Base-by-base conservation (phyloP, 108 stramenopile genomes). In the Ochromonas danica region DNA sequence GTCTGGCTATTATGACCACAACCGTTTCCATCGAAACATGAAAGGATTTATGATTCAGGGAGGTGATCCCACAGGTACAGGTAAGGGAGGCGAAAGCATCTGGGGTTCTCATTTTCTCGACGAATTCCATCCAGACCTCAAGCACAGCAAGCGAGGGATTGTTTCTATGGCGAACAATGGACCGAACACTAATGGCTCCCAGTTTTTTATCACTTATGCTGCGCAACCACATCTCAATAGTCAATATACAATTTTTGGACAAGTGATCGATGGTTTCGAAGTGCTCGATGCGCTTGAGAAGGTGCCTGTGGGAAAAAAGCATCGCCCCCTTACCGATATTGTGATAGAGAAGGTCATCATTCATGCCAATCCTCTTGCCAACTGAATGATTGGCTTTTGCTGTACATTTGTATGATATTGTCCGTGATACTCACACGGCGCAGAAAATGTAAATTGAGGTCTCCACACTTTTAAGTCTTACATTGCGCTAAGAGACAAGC, bases 341-440 rank as follows among this genome's bases (percentile, higher is more conserved):
- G 84, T 91, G 22, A 90, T 98, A 40, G 81, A 91, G 39, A 78
- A 80, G 10, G 87, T 98, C 39, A 96, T 92, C 0, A 96, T 98
- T 71, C 96, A 97, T 86, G 97, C 97, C 39, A 98, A 98, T 85
- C 97, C 97, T 1, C 77, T 96, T 67, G 95, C 95, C n/a, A n/a
- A n/a, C n/a, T n/a, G n/a, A n/a, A n/a, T n/a, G n/a, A n/a, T n/a
- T n/a, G n/a, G n/a, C n/a, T n/a, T n/a, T n/a, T n/a, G n/a, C n/a
- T n/a, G n/a, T n/a, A n/a, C n/a, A n/a, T n/a, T n/a, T n/a, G n/a
- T n/a, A n/a, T n/a, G n/a, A n/a, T n/a, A n/a, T n/a, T n/a, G n/a
- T n/a, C n/a, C n/a, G n/a, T n/a, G n/a, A n/a, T n/a, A n/a, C n/a
- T n/a, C n/a, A n/a, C n/a, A n/a, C n/a, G n/a, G n/a, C n/a, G n/a